Base-by-base conservation (phyloP, 306 rosid species). In the Pyrus pyrifolia region DNA sequence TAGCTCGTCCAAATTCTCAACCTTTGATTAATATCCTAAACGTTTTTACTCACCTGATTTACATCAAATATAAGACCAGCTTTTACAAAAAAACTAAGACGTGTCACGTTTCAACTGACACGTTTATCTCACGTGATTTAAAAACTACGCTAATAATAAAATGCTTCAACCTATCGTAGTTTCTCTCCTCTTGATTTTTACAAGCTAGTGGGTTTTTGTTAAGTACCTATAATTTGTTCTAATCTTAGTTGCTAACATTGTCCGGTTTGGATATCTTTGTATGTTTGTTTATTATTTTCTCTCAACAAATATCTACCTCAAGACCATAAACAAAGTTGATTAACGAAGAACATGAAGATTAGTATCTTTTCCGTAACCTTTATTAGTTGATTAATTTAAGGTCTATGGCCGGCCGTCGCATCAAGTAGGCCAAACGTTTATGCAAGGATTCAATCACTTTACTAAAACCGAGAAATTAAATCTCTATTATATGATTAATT, bases 391-490 rank as follows among this genome's bases (percentile, higher is more conserved):
- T 63, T 42, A 44, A 15, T 74, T 51, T 42, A 67, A 19, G 66
- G 22, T 22, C 68, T 15, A 21, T 46, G 85, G 89, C 81, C 82
- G 77, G 78, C 81, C 67, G 42, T 68, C 86, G 72, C 72, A 71
- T 72, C 83, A 79, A 33, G 63, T 40, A 33, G 23, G 80, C 22
- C 22, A 58, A 31, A 27, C 75, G 17, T 74, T 74, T 29, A 2
- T 73, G 22, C 63, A 61, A 18, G 60, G 18, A 79, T 53, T 70
- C 29, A 67, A 49, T 49, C 13, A 68, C 80, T 84, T 76, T 79
- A 63, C 55, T 67, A 68, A 79, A 68, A 73, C 18, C n/a, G 35
- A 58, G 17, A 13, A 68, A 53, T n/a, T 11, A 22, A 11, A 38
- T 4, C 6, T 23, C 19, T 71, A 33, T 44, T 53, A 45, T 55